Conservation (phyloP, 176 grass and related monocot species). For the Oropetium thomaeum region DNA sequence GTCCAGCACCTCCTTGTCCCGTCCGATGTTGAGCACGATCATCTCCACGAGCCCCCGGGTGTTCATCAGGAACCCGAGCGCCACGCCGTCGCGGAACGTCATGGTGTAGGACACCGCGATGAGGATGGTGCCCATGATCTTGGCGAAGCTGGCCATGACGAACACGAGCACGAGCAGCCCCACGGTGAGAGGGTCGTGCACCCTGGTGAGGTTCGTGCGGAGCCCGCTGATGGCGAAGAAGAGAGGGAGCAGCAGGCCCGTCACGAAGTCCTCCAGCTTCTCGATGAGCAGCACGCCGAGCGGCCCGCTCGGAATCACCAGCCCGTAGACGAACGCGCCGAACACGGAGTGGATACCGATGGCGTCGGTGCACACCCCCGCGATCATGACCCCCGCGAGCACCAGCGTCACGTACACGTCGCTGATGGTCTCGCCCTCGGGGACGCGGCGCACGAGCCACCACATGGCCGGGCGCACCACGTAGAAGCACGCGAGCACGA, state of each 20-base stretch:
- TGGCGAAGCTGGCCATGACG: conserved; percentile 60
- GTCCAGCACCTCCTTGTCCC: conserved; percentile 52
- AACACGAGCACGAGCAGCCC: conserved; percentile 57
- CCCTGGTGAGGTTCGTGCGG: conserved; percentile 14
- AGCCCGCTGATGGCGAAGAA: neutral
- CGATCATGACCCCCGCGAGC: conserved; percentile 50
- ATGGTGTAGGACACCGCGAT: conserved; percentile 50
- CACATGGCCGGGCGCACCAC: conserved; percentile 54
- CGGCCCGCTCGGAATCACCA: conserved; percentile 42
- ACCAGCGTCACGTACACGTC: conserved; percentile 53
- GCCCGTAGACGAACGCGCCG: conserved; percentile 69
- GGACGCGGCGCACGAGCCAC: conserved; percentile 52
- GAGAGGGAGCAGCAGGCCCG: neutral
- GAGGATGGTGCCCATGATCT: conserved; percentile 61
- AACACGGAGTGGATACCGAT: conserved; percentile 67
- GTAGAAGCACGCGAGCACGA: conserved; percentile 60
- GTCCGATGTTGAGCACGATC: conserved; percentile 71
- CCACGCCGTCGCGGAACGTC: conserved; percentile 51
- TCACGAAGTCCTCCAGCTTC: neutral
- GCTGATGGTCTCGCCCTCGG: conserved; percentile 49
- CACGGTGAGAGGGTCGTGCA: conserved; percentile 37
- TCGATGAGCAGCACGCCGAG: neutral
- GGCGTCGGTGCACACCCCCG: conserved; percentile 51
- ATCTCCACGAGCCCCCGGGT: conserved; percentile 62
- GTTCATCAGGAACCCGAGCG: conserved; percentile 75